Evolutionary conservation across 2,329 filamentous ascomycete species (phyloP), one percentile per base, ranked within the genome.

Genomic region (Sporothrix luriei): DNA sequence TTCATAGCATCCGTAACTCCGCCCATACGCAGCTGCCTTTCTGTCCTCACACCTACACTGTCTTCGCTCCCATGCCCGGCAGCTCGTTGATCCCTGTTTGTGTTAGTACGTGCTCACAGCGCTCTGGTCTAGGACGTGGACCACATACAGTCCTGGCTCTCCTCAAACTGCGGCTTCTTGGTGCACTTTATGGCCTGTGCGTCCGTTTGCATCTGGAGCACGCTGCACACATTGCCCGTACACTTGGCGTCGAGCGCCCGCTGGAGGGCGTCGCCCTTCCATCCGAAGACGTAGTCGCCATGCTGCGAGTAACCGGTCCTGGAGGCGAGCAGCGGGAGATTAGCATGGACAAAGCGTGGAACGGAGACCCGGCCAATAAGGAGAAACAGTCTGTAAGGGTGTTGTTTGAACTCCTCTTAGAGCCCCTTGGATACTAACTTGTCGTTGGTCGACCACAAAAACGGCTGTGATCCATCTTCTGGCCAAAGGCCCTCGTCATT

Each of bases 71-170:
- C 49, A 69, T 68, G 29, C 68, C 70, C 9, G 70, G 70, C n/a
- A 71, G 64, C n/a, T 64, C 64, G 40, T 49, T 40, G 43, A 71
- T 68, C 70, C 70, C 68, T 71, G 24, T 51, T 6, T 11, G 2
- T 26, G 66, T 71, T 29, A 71, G 46, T 21, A 14, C 13, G 21
- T 40, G n/a, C 9, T n/a, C 48, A 19, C 48, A 83, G 82, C 13
- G 79, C 78, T 70, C 80, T 78, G 61, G 79, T 80, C 40, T 33
- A 7, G 80, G 77, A 75, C 81, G 78, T 65, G 78, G 77, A 6
- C 76, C 77, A 11, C 73, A 62, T 43, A 59, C 38, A 40, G 29
- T 54, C 33, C 24, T 69, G 43, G 4, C 10, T 59, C 72, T 74
- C 73, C 43, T 72, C 66, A 14, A 69, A 69, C 69, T 71, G 71